Evolutionary conservation across 2,329 filamentous ascomycete species (phyloP).

Genomic region (Alternaria gansuensis): DNA sequence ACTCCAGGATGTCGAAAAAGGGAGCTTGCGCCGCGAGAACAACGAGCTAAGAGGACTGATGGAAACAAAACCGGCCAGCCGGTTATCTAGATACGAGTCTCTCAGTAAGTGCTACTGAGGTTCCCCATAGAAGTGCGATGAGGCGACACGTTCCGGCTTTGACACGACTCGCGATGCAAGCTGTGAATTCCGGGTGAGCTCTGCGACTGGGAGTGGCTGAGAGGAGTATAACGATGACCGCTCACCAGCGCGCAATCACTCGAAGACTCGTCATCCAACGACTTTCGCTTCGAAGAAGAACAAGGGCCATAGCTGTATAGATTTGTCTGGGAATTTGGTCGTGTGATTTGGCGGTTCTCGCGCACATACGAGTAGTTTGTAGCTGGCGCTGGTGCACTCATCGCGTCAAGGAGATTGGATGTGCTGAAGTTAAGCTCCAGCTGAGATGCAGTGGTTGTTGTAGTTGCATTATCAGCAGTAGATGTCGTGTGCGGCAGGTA

Average conservation of each 20-base stretch:
- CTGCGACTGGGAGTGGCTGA: conserved; percentile 36
- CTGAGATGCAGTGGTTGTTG: conserved; percentile 19
- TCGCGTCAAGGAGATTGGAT: conserved; percentile 33
- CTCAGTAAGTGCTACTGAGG: conserved; percentile 25
- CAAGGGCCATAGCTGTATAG: conserved; percentile 54
- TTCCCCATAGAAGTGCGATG: conserved; percentile 29
- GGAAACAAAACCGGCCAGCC: neutral
- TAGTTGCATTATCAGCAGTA: conserved; percentile 16
- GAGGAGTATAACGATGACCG: conserved; percentile 51
- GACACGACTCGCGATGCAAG: conserved; percentile 13
- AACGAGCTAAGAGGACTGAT: neutral
- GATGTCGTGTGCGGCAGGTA: conserved; percentile 24
- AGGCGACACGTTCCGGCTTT: conserved; percentile 11
- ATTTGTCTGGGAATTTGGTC: conserved; percentile 47
- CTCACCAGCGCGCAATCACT: conserved; percentile 51
- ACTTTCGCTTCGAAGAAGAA: conserved; percentile 44
- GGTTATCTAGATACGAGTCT: conserved; percentile 13
- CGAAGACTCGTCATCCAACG: conserved; percentile 30
- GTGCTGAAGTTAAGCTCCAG: conserved; percentile 40
- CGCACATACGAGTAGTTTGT: conserved; percentile 41
- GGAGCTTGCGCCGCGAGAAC: neutral
- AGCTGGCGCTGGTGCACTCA: conserved; percentile 29
- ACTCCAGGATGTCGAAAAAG: neutral
- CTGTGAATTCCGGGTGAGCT: conserved; percentile 13
- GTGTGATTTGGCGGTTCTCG: conserved; percentile 30